Percentiles rank a stretch among this genome's conserved stretches.
These are phyloP conservation scores for Colletotrichum graminicola DNA, from an alignment of 2,329 filamentous ascomycete genomes.

Conservation along the genomic window DNA sequence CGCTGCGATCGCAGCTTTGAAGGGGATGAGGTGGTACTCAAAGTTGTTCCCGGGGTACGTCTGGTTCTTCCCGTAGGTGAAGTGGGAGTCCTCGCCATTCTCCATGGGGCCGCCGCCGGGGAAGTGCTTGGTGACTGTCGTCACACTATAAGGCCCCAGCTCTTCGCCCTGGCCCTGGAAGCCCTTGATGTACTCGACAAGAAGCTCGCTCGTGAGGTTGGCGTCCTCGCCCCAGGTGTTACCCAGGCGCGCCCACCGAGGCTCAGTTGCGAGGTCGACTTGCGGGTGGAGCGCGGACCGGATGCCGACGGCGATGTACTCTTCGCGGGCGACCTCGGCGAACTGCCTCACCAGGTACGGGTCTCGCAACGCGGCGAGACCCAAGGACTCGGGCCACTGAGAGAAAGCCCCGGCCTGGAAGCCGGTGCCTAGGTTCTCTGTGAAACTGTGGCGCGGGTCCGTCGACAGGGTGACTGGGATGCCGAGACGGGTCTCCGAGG, in stretches of 20 bases:
- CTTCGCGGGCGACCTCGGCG: slow-evolving; percentile 62
- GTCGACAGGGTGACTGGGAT: slow-evolving; percentile 63
- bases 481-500: slow-evolving; percentile 59
- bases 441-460: slow-evolving; percentile 61
- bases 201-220: slow-evolving; percentile 52
- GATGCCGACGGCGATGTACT: slow-evolving; percentile 58
- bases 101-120: slow-evolving; percentile 63
- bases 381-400: slow-evolving; percentile 64
- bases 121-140: slow-evolving; percentile 66
- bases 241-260: slow-evolving; percentile 61
- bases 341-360: slow-evolving; percentile 59
- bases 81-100: slow-evolving; percentile 65
- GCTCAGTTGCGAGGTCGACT: slow-evolving; percentile 64
- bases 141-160: slow-evolving; percentile 58
- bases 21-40: slow-evolving; percentile 63
- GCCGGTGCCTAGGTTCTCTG: slow-evolving; percentile 57
- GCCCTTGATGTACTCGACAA: slow-evolving; percentile 61
- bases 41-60: slow-evolving; percentile 64
- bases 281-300: slow-evolving; percentile 63
- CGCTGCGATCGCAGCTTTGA: slow-evolving; percentile 62
- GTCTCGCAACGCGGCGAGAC: slow-evolving; percentile 62
- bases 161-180: slow-evolving; percentile 58
- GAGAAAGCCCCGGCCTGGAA: slow-evolving; percentile 59
- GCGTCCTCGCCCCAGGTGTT: slow-evolving; percentile 64
- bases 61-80: slow-evolving; percentile 63